Evolutionary conservation across 257 asterid species (phyloP), one percentile per base, ranked within the genome.

Genomic region (Nicotiana otophora): DNA sequence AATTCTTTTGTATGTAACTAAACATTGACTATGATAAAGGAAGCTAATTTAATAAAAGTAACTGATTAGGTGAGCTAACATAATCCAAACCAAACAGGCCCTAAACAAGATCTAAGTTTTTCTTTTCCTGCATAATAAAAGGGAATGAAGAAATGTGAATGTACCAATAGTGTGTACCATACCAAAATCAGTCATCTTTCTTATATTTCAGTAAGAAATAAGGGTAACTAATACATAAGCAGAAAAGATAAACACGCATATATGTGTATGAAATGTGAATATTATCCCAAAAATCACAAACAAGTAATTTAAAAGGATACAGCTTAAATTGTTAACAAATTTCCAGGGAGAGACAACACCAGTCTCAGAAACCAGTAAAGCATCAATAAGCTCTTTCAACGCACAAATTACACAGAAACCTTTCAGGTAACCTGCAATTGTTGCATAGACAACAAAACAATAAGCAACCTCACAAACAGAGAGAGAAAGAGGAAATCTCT

Each of bases 301-400:
- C 3, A 51, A 77, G 68, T 81, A 26, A 31, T 81, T 33, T 51
- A 36, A 78, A 28, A 92, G 98, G 98, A 96, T 94, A 94, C 99
- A 90, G 80, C 86, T 90, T 91, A 96, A 86, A 83, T 90, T 96
- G 89, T 89, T 78, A 9, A 89, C 92, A 65, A 96, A 83, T 63
- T 82, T 82, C 81, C 74, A 34, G 19, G 99, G 99, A 26, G 83
- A 81, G 61, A 96, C 83, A 33, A 85, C 61, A 78, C 85, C 55
- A 77, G 84, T 82, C 1, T 80, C 23, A 78, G 82, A 84, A 84
- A 65, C 62, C 86, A 92, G 65, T 1, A 96, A 92, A 9, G 23
- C 60, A 23, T 83, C 87, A 78, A 88, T 82, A 80, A 90, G 92
- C 76, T 89, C 87, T 76, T 82, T 90, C 80, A 96, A 87, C 26